Base-by-base conservation (phyloP, 2,329 filamentous ascomycete genomes). In the Juglanconis oblonga region DNA sequence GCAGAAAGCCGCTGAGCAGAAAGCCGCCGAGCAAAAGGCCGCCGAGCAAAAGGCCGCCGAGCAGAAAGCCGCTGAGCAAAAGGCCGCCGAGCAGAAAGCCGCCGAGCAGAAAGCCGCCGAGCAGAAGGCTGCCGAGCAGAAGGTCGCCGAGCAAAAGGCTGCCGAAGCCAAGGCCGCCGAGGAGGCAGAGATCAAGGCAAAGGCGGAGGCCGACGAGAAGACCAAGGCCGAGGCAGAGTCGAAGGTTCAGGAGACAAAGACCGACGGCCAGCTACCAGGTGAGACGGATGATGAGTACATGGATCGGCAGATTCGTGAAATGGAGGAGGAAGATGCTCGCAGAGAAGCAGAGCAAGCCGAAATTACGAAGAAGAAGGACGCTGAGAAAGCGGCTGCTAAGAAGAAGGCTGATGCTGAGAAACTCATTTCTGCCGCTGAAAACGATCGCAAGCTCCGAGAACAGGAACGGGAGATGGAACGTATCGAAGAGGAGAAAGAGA, bases 391-490 rank as follows among this genome's bases (percentile, higher is more conserved):
- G 59, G 76, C 75, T 10, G 71, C 69, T n/a, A 75, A 74, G 70
- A 75, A 75, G 66, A 70, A 69, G 50, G 68, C 68, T 4, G 79
- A 81, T 3, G 78, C 75, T 6, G 76, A 77, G 48, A 75, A 78
- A 65, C 72, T 72, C 56, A 71, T 74, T 9, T 80, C 78, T 38
- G 80, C 81, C 42, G 84, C 80, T 4, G 81, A 85, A n/a, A 80
- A 79, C 55, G 84, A 87, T 70, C 81, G 81, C 60, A 89, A 87
- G 74, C 83, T 92, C 61, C 85, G 83, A 24, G 89, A 92, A 73
- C 83, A 87, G 63, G 89, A 91, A 71, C 81, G 82, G 24, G 89
- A 89, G 75, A 88, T 87, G 81, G 87, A 89, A 68, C 86, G 85
- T 62, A 76, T 89, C 1, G 90, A 92, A 70, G 88, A 91, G 73